Evolutionary conservation across 2,329 filamentous ascomycete genomes (phyloP).

Genomic region (Botryotinia convoluta): DNA sequence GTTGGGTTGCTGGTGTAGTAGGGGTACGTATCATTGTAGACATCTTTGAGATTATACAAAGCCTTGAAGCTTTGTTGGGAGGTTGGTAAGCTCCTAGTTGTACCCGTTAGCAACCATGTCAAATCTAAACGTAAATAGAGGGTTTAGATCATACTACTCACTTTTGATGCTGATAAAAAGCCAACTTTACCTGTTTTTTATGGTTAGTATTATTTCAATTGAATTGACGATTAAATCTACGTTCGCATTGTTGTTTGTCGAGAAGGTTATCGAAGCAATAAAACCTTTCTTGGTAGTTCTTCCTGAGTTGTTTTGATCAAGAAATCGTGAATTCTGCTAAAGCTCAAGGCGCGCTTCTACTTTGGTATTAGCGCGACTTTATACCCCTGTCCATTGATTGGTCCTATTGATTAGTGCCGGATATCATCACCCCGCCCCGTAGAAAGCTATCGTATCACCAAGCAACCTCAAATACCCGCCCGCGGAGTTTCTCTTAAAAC

Average conservation of each 20-base stretch:
- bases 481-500: neutral
- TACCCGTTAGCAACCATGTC: slow-evolving; percentile 1
- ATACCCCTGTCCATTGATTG: neutral
- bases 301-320: slow-evolving; percentile 22
- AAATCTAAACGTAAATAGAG: neutral
- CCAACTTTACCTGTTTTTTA: slow-evolving; percentile 22
- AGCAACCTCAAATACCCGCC: slow-evolving; percentile 1
- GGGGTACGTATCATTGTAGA: slow-evolving; percentile 30
- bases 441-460: neutral
- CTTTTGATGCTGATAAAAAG: neutral
- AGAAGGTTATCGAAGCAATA: slow-evolving; percentile 17
- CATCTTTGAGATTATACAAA: slow-evolving; percentile 22
- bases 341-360: slow-evolving; percentile 9
- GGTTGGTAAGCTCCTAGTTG: neutral
- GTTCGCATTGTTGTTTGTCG: slow-evolving; percentile 29
- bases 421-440: slow-evolving; percentile 5
- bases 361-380: neutral
- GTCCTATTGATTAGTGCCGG: slow-evolving; percentile 3
- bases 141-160: neutral
- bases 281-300: slow-evolving; percentile 15
- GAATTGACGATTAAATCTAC: slow-evolving; percentile 20
- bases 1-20: slow-evolving; percentile 29
- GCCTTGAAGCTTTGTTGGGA: neutral
- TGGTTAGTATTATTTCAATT: slow-evolving; percentile 31
- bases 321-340: slow-evolving; percentile 9